Conservation (phyloP, 2,329 filamentous ascomycete genomes). For the Hymenoscyphus albidus region DNA sequence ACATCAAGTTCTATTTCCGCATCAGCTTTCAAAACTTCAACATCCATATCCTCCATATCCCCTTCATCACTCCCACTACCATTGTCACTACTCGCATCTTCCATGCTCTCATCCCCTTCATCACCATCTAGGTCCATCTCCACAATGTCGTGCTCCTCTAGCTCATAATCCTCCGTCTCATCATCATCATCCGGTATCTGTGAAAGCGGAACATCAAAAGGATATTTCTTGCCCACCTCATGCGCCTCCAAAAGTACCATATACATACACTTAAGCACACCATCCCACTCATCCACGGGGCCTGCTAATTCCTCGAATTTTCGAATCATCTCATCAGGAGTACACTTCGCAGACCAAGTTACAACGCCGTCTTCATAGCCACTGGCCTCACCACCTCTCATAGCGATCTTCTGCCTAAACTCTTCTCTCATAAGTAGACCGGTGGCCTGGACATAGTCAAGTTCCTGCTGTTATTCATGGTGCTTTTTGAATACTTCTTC, state of each 20-base stretch:
- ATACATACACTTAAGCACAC: background rate
- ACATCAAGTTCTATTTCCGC: background rate
- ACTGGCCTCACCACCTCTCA: background rate
- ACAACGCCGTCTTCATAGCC: background rate
- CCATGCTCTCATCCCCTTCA: background rate
- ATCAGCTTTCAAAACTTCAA: conserved; percentile 9
- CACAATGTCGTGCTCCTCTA: conserved; percentile 7
- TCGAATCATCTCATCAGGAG: background rate
- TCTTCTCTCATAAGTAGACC: background rate
- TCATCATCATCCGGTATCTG: conserved; percentile 12
- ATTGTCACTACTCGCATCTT: conserved; percentile 10
- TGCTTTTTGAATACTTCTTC: background rate
- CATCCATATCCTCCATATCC: conserved; percentile 12
- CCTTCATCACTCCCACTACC: conserved; percentile 2
- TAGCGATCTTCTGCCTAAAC: background rate
- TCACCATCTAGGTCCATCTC: conserved; percentile 14
- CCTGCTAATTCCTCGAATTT: background rate
- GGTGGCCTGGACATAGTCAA: background rate
- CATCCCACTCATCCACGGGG: background rate
- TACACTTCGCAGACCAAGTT: background rate
- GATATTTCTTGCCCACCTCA: background rate
- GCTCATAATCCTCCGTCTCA: conserved; percentile 13
- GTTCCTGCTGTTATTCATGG: background rate
- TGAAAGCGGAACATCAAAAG: background rate
- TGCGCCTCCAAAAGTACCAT: background rate